These are phyloP conservation scores for Aureobasidium lini DNA, from an alignment of 2,329 filamentous ascomycete genomes.

Conservation along the genomic window DNA sequence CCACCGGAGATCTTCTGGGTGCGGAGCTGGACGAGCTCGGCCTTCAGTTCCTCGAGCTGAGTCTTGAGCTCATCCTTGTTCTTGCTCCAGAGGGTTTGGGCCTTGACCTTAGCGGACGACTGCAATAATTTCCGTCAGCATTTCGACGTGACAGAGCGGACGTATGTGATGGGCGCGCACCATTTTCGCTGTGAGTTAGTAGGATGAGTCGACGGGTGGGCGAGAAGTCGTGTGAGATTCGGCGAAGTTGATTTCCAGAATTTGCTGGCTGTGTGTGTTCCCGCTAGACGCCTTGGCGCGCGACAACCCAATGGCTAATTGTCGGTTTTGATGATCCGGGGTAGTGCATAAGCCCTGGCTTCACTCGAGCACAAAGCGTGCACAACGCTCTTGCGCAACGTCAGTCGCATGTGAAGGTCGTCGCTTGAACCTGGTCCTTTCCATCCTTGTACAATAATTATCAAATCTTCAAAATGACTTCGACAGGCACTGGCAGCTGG, in stretches of 20 bases:
- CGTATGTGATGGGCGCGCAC: slow-evolving; percentile 15
- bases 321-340: not conserved
- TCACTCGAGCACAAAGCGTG: not conserved
- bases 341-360: not conserved
- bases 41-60: slow-evolving; percentile 92
- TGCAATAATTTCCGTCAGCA: slow-evolving; percentile 26
- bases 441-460: not conserved
- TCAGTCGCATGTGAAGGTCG: slow-evolving; percentile 5
- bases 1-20: slow-evolving; percentile 96
- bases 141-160: slow-evolving; percentile 16
- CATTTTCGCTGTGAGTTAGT: slow-evolving; percentile 24
- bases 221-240: not conserved
- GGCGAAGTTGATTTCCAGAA: slow-evolving; percentile 18
- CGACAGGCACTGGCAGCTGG: slow-evolving; percentile 51
- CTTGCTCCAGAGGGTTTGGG: slow-evolving; percentile 96
- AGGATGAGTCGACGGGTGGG: slow-evolving; percentile 3
- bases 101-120: slow-evolving; percentile 77
- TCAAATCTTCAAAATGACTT: not conserved
- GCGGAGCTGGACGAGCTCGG: slow-evolving; percentile 89
- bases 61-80: slow-evolving; percentile 97
- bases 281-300: slow-evolving; percentile 11
- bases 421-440: not conserved
- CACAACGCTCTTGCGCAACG: not conserved
- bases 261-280: slow-evolving; percentile 17
- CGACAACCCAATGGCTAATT: not conserved